Conservation (phyloP, 345 rosid species). For the Physaria fendleri region DNA sequence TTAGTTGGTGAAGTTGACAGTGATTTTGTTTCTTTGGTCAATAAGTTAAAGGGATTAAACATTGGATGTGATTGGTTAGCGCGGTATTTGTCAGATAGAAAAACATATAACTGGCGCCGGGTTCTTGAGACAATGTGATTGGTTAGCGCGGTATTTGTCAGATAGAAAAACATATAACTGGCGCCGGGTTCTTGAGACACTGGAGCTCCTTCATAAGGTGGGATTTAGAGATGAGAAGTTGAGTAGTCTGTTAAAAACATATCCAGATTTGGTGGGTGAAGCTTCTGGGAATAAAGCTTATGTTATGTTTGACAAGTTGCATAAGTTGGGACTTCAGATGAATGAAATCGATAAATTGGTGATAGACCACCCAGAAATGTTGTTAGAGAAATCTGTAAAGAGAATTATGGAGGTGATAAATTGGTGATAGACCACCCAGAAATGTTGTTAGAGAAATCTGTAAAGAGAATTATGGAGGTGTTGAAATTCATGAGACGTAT, state of each 20-base stretch:
- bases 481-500: slow-evolving; percentile 42
- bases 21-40: slow-evolving; percentile 45
- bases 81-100: slow-evolving; percentile 34
- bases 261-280: slow-evolving; percentile 50
- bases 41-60: slow-evolving; percentile 40
- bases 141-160: slow-evolving; percentile 42
- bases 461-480: slow-evolving; percentile 37
- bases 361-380: slow-evolving; percentile 39
- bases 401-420: slow-evolving; percentile 38
- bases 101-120: slow-evolving; percentile 54
- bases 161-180: slow-evolving; percentile 52
- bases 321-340: slow-evolving; percentile 48
- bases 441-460: slow-evolving; percentile 38
- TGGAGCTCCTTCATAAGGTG: slow-evolving; percentile 49
- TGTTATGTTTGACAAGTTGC: slow-evolving; percentile 45
- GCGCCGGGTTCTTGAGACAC: slow-evolving; percentile 45
- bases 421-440: slow-evolving; percentile 46
- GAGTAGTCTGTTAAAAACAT: slow-evolving; percentile 33
- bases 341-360: slow-evolving; percentile 42
- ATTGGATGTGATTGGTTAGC: slow-evolving; percentile 47
- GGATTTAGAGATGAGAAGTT: slow-evolving; percentile 47
- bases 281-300: slow-evolving; percentile 55
- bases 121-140: slow-evolving; percentile 42
- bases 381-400: slow-evolving; percentile 36
- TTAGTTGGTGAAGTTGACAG: slow-evolving; percentile 45